Evolutionary conservation across 1,284 basidiomycete genomes (phyloP).

Genomic region (Grifola frondosa): DNA sequence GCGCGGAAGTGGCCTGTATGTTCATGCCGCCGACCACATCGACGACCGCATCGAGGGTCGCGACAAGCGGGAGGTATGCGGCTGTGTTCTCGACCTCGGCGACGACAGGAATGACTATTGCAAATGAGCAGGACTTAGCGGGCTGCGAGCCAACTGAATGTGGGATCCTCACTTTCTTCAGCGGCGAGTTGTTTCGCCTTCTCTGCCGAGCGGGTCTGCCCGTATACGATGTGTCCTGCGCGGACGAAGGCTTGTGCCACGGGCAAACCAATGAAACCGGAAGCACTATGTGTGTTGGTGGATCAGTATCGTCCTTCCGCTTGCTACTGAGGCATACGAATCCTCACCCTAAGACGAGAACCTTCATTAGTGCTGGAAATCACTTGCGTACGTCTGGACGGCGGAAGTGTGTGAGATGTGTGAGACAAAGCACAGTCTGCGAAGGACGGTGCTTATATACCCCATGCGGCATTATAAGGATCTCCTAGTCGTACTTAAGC

Average conservation of each 20-base stretch:
- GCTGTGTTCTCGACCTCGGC: slow-evolving; percentile 37
- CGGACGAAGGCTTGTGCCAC: slow-evolving; percentile 48
- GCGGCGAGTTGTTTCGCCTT: slow-evolving; percentile 41
- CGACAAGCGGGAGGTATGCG: slow-evolving; percentile 41
- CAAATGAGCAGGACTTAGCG: background rate
- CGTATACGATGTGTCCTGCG: slow-evolving; percentile 54
- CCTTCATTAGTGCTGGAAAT: slow-evolving; percentile 26
- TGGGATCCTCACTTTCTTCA: slow-evolving; percentile 42
- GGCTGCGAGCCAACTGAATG: background rate
- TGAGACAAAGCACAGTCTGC: no score
- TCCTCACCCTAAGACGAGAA: slow-evolving; percentile 29
- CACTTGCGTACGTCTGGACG: no score
- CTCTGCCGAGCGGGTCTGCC: slow-evolving; percentile 42
- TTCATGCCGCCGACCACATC: slow-evolving; percentile 33
- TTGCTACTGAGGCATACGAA: background rate
- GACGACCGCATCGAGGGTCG: slow-evolving; percentile 47
- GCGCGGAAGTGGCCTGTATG: slow-evolving; percentile 18
- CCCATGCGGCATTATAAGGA: no score
- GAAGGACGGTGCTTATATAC: no score
- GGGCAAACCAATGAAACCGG: slow-evolving; percentile 50
- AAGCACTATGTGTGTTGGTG: slow-evolving; percentile 17
- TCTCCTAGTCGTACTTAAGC: no score
- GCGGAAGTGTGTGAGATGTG: no score
- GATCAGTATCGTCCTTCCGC: no score
- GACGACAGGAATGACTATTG: slow-evolving; percentile 48